Conservation (phyloP, 352 stramenopile species). For the Hyphochytrium catenoides region DNA sequence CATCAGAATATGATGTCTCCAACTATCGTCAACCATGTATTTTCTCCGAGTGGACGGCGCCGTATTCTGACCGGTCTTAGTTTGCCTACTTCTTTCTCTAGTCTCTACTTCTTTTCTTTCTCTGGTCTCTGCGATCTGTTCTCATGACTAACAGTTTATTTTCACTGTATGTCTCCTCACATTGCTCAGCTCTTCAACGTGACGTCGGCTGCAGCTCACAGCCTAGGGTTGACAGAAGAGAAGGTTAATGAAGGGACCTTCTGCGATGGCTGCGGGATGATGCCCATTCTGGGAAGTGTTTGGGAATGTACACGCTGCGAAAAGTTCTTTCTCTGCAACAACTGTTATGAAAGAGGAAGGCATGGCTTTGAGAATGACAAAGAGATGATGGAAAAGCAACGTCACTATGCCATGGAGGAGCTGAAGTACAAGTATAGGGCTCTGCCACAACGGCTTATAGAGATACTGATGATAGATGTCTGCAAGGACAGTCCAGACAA, state of each 20-base stretch:
- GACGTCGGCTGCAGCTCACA: too few relatives aligned
- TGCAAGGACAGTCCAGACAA: conserved; percentile 49
- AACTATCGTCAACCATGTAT: too few relatives aligned
- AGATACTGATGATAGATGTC: conserved; percentile 38
- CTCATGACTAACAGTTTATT: too few relatives aligned
- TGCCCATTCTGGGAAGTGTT: conserved; percentile 28
- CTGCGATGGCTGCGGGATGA: conserved; percentile 39
- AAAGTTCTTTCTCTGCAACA: conserved; percentile 33
- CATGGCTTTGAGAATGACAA: conserved; percentile 45
- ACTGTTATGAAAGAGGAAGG: conserved; percentile 36
- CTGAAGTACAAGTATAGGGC: conserved; percentile 41
- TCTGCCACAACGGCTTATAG: conserved; percentile 38
- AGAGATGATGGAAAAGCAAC: conserved; percentile 29
- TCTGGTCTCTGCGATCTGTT: too few relatives aligned
- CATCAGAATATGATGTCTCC: too few relatives aligned
- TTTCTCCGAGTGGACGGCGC: too few relatives aligned
- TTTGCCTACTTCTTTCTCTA: too few relatives aligned
- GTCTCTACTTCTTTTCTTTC: too few relatives aligned
- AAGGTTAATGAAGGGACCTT: conserved; percentile 9
- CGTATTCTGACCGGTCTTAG: too few relatives aligned
- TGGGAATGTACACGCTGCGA: conserved; percentile 41
- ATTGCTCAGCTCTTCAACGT: too few relatives aligned
- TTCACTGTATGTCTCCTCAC: too few relatives aligned
- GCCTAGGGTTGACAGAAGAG: background rate
- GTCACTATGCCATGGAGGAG: conserved; percentile 37